Evolutionary conservation across 148 eudicot genomes (phyloP).

Genomic region (Limonium bicolor): DNA sequence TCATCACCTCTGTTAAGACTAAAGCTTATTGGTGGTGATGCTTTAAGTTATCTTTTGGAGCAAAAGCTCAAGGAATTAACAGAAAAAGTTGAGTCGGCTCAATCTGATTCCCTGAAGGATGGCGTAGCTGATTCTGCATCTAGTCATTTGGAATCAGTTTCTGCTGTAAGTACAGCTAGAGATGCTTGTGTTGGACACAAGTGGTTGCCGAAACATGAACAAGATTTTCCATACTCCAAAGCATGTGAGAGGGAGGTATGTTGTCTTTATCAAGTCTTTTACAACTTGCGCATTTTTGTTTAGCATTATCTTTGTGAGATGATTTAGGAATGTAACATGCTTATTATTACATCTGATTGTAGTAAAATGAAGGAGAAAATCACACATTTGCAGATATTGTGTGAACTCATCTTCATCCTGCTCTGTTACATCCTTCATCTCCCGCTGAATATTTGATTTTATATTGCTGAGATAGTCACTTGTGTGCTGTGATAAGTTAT

Average conservation of each 20-base stretch:
- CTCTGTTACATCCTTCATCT: too few species aligned
- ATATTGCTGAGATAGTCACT: too few species aligned
- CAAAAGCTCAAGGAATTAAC: slow-evolving; percentile 84
- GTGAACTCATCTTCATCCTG: too few species aligned
- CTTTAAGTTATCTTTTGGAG: slow-evolving; percentile 76
- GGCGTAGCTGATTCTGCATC: slow-evolving; percentile 18
- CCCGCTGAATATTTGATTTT: too few species aligned
- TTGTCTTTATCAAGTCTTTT: too few species aligned
- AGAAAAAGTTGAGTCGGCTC: slow-evolving; percentile 41
- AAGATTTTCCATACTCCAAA: slow-evolving; percentile 19
- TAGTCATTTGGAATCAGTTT: slow-evolving; percentile 17
- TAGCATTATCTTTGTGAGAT: too few species aligned
- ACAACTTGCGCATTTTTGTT: too few species aligned
- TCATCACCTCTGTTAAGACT: slow-evolving; percentile 24
- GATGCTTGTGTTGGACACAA: slow-evolving; percentile 9
- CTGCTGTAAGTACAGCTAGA: slow-evolving; percentile 11
- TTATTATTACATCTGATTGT: too few species aligned
- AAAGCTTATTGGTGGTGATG: slow-evolving; percentile 46
- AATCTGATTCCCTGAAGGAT: slow-evolving; percentile 17
- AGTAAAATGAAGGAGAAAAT: too few species aligned
- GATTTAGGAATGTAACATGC: too few species aligned
- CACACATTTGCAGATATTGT: too few species aligned
- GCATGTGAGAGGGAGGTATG: slow-evolving; percentile 20
- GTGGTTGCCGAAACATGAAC: slow-evolving; percentile 20
- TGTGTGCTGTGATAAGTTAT: too few species aligned